Percentiles rank a stretch among this genome's conserved stretches.
phyloP scores from a whole-genome alignment of 1,139 yeast genomes.

The Candida dubliniensis region DNA sequence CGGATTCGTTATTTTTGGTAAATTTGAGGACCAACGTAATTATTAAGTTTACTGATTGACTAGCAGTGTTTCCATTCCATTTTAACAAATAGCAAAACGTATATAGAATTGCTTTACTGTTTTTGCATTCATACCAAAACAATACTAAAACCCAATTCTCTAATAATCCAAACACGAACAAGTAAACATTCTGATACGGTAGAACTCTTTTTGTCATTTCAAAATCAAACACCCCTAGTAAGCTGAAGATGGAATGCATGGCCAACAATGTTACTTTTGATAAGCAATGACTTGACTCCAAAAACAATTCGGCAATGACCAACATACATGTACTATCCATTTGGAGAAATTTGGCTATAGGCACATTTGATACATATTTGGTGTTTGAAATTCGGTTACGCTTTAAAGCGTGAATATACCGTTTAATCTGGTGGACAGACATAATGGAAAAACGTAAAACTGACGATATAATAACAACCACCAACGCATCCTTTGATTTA shows the following conservation, averaged over 20 bases:
- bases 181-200: conserved; percentile 4
- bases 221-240: conserved; percentile 8
- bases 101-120: conserved; percentile 10
- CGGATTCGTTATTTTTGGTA: background rate
- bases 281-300: conserved; percentile 8
- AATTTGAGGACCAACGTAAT: background rate
- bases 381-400: conserved; percentile 2
- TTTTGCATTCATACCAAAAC: conserved; percentile 13
- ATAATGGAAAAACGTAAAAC: conserved; percentile 6
- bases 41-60: conserved; percentile 1
- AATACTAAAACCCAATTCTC: conserved; percentile 10
- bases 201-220: conserved; percentile 3
- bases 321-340: conserved; percentile 14
- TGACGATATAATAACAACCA: conserved; percentile 6
- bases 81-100: conserved; percentile 12
- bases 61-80: conserved; percentile 9
- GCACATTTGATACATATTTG: conserved; percentile 3
- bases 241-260: conserved; percentile 10
- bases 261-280: conserved; percentile 7
- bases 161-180: conserved; percentile 11
- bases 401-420: background rate
- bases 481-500: conserved; percentile 10
- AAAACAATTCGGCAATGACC: conserved; percentile 9
- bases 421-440: conserved; percentile 6
- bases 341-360: conserved; percentile 6